Conservation (phyloP, 2,329 filamentous ascomycete species). For the Saccharata proteae region DNA sequence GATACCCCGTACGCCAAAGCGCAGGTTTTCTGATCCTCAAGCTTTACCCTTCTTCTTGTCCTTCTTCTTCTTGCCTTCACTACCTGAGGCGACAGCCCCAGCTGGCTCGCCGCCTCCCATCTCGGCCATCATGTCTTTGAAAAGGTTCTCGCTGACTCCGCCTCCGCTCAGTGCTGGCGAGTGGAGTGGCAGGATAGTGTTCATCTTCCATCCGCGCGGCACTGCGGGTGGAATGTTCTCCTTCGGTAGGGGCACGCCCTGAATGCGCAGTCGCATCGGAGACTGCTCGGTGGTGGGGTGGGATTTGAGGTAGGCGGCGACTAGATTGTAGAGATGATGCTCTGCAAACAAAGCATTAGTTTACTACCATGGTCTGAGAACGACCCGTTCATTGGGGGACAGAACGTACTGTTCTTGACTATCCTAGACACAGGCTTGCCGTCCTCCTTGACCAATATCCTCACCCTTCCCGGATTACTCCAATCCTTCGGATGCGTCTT, state of each 20-base stretch:
- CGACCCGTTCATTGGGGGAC: neutral
- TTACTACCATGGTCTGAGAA: neutral
- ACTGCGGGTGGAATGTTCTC: constrained; percentile 54
- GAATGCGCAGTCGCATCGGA: constrained; percentile 60
- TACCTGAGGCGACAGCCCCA: constrained; percentile 15
- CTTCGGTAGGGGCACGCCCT: constrained; percentile 55
- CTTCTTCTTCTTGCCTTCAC: constrained; percentile 19
- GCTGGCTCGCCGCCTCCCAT: constrained; percentile 46
- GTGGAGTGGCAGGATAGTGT: constrained; percentile 70
- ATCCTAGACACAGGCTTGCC: constrained; percentile 37
- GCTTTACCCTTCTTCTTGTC: constrained; percentile 22
- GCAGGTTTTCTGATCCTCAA: too few relatives aligned
- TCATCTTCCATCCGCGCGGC: constrained; percentile 86
- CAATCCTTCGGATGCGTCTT: constrained; percentile 95
- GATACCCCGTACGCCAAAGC: too few relatives aligned
- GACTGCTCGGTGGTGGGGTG: constrained; percentile 67
- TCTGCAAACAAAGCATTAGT: constrained; percentile 37
- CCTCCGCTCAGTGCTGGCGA: constrained; percentile 85
- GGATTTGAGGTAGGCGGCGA: constrained; percentile 61
- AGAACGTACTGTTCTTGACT: constrained; percentile 51
- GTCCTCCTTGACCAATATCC: constrained; percentile 59
- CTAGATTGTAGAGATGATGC: constrained; percentile 74
- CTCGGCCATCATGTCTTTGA: constrained; percentile 95
- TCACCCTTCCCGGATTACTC: constrained; percentile 87
- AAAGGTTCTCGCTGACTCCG: constrained; percentile 84